A percentile compares a stretch with the other conserved stretches of the same genome.
These are phyloP conservation scores for Sesbania bispinosa DNA, from an alignment of 306 rosid genomes.

Conservation along the genomic window DNA sequence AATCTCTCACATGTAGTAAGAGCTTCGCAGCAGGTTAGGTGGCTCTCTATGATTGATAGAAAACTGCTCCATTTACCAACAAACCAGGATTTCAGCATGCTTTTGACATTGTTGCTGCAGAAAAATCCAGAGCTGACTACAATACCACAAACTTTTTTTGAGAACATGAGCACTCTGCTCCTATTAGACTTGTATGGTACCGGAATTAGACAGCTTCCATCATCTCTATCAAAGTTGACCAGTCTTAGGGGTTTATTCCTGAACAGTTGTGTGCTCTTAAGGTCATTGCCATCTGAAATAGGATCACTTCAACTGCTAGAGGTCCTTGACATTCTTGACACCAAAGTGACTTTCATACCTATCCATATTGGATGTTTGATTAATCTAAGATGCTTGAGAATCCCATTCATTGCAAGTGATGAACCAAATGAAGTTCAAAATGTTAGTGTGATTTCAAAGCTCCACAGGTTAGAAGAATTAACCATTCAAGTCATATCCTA, in stretches of 20 bases:
- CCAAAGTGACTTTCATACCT: background rate
- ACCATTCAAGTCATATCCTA: conserved; percentile 15
- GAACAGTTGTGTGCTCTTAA: background rate
- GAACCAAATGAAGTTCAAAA: background rate
- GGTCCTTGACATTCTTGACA: conserved; percentile 31
- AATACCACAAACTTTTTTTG: conserved; percentile 6
- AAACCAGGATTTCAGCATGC: background rate
- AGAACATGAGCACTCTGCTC: conserved; percentile 8
- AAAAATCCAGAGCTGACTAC: background rate
- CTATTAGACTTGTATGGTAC: conserved; percentile 24
- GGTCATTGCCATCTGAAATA: background rate
- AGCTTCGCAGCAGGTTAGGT: background rate
- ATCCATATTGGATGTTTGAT: background rate
- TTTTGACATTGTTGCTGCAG: conserved; percentile 1
- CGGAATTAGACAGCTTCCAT: conserved; percentile 6
- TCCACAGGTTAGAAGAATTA: conserved; percentile 30
- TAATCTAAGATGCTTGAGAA: conserved; percentile 18
- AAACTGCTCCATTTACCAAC: background rate
- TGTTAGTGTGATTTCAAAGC: conserved; percentile 9
- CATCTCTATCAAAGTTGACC: conserved; percentile 11
- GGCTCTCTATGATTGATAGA: conserved; percentile 22
- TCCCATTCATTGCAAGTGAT: background rate
- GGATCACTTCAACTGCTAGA: conserved; percentile 19
- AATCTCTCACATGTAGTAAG: background rate
- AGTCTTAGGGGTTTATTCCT: conserved; percentile 14